phyloP scores from a whole-genome alignment of 257 asterid genomes.

The Euphrasia confusa region DNA sequence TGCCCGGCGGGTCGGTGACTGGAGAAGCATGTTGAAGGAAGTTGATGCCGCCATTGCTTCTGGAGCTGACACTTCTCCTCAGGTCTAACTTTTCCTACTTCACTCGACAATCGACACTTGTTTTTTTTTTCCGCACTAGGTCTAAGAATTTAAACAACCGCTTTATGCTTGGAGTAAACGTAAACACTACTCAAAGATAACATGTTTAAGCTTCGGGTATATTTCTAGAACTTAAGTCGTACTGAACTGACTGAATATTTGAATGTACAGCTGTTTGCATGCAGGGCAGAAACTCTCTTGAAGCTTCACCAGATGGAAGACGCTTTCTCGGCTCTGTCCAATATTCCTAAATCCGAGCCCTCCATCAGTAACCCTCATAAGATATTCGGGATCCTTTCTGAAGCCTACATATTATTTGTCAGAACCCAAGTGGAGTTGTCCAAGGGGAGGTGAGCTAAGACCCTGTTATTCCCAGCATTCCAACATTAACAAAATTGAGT shows the following conservation, averaged over 20 bases:
- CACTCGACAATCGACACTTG: neutral
- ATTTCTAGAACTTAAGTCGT: neutral
- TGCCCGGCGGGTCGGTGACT: slow-evolving; percentile 57
- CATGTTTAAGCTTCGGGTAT: no score
- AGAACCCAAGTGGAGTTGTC: slow-evolving; percentile 69
- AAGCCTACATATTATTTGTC: slow-evolving; percentile 60
- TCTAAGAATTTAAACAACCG: neutral
- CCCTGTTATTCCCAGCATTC: neutral
- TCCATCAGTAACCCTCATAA: slow-evolving; percentile 20
- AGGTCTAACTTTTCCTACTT: slow-evolving; percentile 36
- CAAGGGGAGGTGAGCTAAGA: slow-evolving; percentile 54
- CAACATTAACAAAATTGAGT: neutral
- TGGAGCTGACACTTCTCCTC: slow-evolving; percentile 76
- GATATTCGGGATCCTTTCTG: slow-evolving; percentile 59
- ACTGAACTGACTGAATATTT: slow-evolving; percentile 29
- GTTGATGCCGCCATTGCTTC: slow-evolving; percentile 61
- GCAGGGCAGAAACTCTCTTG: slow-evolving; percentile 83
- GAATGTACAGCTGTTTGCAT: slow-evolving; percentile 71
- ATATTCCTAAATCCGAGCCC: slow-evolving; percentile 28
- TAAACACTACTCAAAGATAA: no score
- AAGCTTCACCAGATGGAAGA: slow-evolving; percentile 67
- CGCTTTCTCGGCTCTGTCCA: slow-evolving; percentile 47
- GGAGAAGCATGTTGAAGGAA: slow-evolving; percentile 57
- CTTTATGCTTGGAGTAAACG: no score
- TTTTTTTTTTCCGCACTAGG: neutral